phyloP scores from a whole-genome alignment of 148 eudicot species.

The Rhododendron griersonianum region DNA sequence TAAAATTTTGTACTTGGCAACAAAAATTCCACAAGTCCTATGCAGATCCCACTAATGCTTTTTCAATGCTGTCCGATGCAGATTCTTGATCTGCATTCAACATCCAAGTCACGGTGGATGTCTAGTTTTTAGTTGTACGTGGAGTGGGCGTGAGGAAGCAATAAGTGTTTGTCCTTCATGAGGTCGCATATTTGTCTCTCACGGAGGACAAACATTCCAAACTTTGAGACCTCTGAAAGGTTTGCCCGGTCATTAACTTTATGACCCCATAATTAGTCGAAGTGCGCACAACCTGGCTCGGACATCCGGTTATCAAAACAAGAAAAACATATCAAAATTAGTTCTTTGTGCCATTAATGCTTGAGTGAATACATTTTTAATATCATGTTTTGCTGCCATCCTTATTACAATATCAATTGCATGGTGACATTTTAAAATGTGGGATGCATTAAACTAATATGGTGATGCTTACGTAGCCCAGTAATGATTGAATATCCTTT shows the following conservation, averaged over 20 bases:
- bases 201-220: background rate
- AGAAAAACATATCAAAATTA: too few relatives aligned
- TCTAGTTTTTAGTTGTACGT: background rate
- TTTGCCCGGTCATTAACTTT: too few relatives aligned
- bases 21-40: background rate
- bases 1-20: background rate
- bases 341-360: background rate
- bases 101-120: background rate
- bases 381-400: background rate
- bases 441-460: background rate
- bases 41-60: background rate
- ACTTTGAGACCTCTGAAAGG: background rate
- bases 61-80: background rate
- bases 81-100: background rate
- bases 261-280: background rate
- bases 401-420: background rate
- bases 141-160: background rate
- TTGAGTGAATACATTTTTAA: background rate
- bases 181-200: background rate
- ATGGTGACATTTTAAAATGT: background rate
- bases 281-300: background rate
- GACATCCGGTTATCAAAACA: too few relatives aligned
- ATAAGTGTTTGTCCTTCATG: background rate
- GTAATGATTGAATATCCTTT: too few relatives aligned
- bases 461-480: background rate